Conservation (phyloP, 2,329 filamentous ascomycete genomes). For the Alternaria gansuensis region DNA sequence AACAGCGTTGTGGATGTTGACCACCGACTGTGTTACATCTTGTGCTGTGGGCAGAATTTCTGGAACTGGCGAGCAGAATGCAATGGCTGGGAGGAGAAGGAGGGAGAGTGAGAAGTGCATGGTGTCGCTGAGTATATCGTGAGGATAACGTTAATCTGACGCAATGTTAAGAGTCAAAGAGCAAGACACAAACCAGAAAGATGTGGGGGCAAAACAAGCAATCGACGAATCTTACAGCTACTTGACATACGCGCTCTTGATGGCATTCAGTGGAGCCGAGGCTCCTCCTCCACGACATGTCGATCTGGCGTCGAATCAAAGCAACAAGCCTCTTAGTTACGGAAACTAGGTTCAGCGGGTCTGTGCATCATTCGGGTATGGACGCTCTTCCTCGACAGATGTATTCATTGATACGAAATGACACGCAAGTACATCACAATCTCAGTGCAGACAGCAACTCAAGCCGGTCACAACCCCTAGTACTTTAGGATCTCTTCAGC, state of each 20-base stretch:
- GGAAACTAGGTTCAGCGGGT: conserved; percentile 1
- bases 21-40: conserved; percentile 14
- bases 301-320: conserved; percentile 2
- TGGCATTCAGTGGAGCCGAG: conserved; percentile 7
- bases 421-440: neutral
- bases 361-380: neutral
- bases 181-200: neutral
- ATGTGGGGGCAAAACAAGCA: neutral
- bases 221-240: neutral
- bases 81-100: conserved; percentile 8
- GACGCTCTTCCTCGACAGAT: neutral
- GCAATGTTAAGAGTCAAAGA: neutral
- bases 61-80: conserved; percentile 6
- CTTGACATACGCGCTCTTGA: neutral
- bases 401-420: neutral
- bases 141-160: neutral
- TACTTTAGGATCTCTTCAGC: conserved; percentile 55
- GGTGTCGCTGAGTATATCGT: neutral
- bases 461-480: neutral
- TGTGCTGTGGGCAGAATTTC: conserved; percentile 3
- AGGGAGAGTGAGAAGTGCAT: conserved; percentile 5
- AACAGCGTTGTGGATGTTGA: conserved; percentile 31
- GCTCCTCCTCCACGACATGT: conserved; percentile 1
- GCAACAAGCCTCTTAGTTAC: neutral
- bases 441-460: neutral